Evolutionary conservation across 176 grass and related monocot species (phyloP), one percentile per base, ranked within the genome.

Genomic region (Musa troglodytarum): DNA sequence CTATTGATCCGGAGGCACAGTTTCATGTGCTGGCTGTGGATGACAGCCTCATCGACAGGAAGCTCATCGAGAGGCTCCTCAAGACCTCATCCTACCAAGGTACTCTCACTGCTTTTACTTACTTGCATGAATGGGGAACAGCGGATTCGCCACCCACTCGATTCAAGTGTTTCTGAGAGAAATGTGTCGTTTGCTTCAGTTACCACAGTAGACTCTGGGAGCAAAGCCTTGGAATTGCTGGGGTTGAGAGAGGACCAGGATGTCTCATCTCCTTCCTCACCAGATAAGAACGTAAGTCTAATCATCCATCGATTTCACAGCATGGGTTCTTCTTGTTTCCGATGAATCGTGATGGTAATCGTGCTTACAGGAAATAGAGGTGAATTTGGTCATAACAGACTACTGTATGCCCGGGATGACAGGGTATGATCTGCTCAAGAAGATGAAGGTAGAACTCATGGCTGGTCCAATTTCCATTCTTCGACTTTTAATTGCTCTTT

Each of bases 331-430:
- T 43, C 34, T 5, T 4, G 12, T 29, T 67, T 67, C 25, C 43
- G 67, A 69, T 50, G 7, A 69, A 69, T 9, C 5, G 9, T n/a
- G 29, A 34, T 34, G 29, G 29, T 4, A 4, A 43, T 43, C 34
- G 34, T 69, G 34, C 14, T 71, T 74, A 11, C 77, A 90, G 93
- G 90, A 87, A 22, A 82, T 85, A 16, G 88, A 81, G 28, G 94
- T 97, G 81, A 93, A 93, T 79, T 85, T 97, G 49, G 88, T 97
- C 52, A 97, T 97, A 71, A 97, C 93, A 2, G 93, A 97, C 76
- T 97, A 97, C 63, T 97, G 90, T 80, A 97, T 97, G 93, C 90
- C 93, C 23, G 88, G 88, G 59, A 97, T 97, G 87, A 93, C 93
- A 23, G 93, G 93, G 7, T 97, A 97, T 52, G 93, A 97, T 53